Evolutionary conservation across 2,329 filamentous ascomycete species (phyloP), one percentile per base, ranked within the genome.

Genomic region (Bipolaris sorokiniana): DNA sequence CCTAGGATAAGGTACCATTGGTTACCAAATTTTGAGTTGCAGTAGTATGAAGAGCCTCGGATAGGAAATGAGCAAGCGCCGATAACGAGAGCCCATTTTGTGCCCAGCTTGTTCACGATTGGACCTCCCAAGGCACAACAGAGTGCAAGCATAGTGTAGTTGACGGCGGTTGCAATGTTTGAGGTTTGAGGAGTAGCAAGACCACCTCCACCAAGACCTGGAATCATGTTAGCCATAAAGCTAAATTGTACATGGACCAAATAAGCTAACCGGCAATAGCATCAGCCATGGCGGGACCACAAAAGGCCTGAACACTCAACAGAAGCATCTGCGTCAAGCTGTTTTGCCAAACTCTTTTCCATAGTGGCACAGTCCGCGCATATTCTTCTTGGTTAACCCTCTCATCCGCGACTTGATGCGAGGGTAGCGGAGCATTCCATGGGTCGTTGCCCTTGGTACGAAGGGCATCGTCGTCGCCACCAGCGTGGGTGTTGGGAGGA

Each of bases 241-340:
- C 11, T 41, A 11, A 2, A 15, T 11, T n/a, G 5, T 40, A 3
- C 6, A 6, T 13, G 16, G 23, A 5, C 10, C 16, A 18, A 31
- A 6, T 6, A 9, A 5, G 37, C 56, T 47, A 33, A 67, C 68
- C 69, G 47, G 69, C 69, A 37, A 71, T 71, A n/a, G 69, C 69
- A 55, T 71, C 69, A 2, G 66, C 68, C 69, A 71, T 71, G 2
- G 69, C 69, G 47, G 69, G 69, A 45, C 69, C 69, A 37, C 67
- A 70, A 51, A 81, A 81, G 0, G 79, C 78, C 61, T 82, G 80
- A 9, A 81, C 66, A 38, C 79, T 81, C 10, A 82, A 64, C 4
- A 81, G 70, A 63, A 82, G 66, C 80, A 82, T 82, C 66, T 82
- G 79, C 5, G 79, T 82, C 61, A 82, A 72, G 60, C 79, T 81